phyloP scores from a whole-genome alignment of 106 monocot genomes.

The Dactylorhiza incarnata region DNA sequence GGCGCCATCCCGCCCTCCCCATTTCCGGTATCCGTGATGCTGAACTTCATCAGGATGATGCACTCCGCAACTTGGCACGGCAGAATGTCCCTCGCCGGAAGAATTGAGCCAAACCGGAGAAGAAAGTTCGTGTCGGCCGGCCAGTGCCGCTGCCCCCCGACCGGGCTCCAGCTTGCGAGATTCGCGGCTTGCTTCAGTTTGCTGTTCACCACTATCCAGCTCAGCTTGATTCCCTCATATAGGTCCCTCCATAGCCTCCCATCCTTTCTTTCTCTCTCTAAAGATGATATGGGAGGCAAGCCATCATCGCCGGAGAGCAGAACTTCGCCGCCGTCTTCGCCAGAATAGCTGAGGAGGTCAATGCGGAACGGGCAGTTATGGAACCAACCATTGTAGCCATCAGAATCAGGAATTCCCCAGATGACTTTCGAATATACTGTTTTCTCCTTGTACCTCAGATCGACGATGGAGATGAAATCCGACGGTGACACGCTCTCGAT shows the following conservation, averaged over 20 bases:
- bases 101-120: slow-evolving; percentile 36
- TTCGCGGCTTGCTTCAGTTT: slow-evolving; percentile 39
- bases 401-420: slow-evolving; percentile 38
- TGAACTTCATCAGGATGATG: slow-evolving; percentile 40
- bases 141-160: slow-evolving; percentile 50
- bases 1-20: slow-evolving; percentile 13
- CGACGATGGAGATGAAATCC: slow-evolving; percentile 40
- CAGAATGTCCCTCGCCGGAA: slow-evolving; percentile 34
- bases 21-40: slow-evolving; percentile 10
- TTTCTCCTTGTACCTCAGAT: slow-evolving; percentile 35
- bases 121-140: slow-evolving; percentile 38
- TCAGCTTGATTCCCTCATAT: slow-evolving; percentile 28
- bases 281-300: slow-evolving; percentile 24
- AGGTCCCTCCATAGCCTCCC: slow-evolving; percentile 42
- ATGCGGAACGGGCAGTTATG: slow-evolving; percentile 42
- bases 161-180: slow-evolving; percentile 45
- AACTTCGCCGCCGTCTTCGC: slow-evolving; percentile 10
- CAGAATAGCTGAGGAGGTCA: slow-evolving; percentile 23
- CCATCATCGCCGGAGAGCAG: slow-evolving; percentile 25
- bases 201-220: slow-evolving; percentile 47
- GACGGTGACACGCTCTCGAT: slow-evolving; percentile 20
- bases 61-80: slow-evolving; percentile 50
- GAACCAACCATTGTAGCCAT: slow-evolving; percentile 34
- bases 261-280: slow-evolving; percentile 43
- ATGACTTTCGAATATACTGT: slow-evolving; percentile 37